Percentiles rank a stretch among this genome's conserved stretches.
phyloP scores from a whole-genome alignment of 768 basidiomycete species.

The Suillus fuscotomentosus region DNA sequence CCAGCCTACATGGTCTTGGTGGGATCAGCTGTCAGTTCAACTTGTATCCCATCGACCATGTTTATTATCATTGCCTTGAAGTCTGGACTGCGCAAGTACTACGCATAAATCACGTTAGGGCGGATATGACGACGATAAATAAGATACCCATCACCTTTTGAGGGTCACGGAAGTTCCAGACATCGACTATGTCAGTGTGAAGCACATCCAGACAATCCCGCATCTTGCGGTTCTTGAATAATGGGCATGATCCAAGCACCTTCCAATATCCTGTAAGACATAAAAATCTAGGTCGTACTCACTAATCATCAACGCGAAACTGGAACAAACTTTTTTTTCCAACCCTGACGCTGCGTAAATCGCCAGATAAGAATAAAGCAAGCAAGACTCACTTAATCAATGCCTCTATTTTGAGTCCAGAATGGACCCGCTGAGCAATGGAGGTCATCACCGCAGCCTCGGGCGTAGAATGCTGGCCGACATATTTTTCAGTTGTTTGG shows the following conservation, averaged over 20 bases:
- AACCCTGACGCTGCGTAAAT: neutral
- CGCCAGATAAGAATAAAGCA: neutral
- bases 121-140: too few relatives aligned
- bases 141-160: neutral
- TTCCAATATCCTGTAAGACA: slow-evolving; percentile 17
- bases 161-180: slow-evolving; percentile 17
- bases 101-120: too few relatives aligned
- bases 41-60: too few relatives aligned
- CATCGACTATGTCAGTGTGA: slow-evolving; percentile 16
- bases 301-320: slow-evolving; percentile 1
- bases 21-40: too few relatives aligned
- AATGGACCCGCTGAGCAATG: slow-evolving; percentile 3
- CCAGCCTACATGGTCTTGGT: too few relatives aligned
- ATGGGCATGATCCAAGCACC: slow-evolving; percentile 7
- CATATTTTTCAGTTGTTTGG: neutral
- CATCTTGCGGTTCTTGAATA: neutral
- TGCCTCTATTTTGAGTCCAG: neutral
- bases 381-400: slow-evolving; percentile 1
- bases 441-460: neutral
- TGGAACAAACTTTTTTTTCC: slow-evolving; percentile 4
- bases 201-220: slow-evolving; percentile 14
- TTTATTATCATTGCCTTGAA: too few relatives aligned
- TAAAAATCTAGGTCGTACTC: neutral
- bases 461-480: neutral
- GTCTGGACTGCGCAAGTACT: too few relatives aligned